These are phyloP conservation scores for Flaveria linearis DNA, from an alignment of 129 eudicot genomes.

Conservation along the genomic window DNA sequence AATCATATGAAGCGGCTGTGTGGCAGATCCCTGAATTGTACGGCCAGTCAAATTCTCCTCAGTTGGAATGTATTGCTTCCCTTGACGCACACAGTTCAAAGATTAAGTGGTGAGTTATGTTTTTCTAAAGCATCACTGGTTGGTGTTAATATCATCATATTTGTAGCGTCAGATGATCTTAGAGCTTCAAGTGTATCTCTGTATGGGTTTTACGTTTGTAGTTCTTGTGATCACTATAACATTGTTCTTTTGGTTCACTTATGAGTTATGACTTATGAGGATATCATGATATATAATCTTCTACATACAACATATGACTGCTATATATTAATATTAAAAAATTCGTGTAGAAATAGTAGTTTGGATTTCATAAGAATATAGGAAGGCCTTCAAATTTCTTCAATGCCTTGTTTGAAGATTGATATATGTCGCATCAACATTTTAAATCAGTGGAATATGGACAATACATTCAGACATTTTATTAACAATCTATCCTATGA, in stretches of 20 bases:
- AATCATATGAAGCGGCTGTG: constrained; percentile 87
- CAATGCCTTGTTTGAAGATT: not conserved
- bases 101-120: constrained; percentile 66
- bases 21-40: constrained; percentile 98
- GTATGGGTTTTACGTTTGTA: not conserved
- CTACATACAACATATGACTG: not conserved
- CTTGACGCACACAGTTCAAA: constrained; percentile 77
- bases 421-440: not conserved
- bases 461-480: not conserved
- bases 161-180: not conserved
- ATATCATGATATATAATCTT: constrained; percentile 19
- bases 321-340: not conserved
- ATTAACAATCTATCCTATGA: not conserved
- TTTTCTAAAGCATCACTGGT: constrained; percentile 7
- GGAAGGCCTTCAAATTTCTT: constrained; percentile 4
- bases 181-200: constrained; percentile 12
- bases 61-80: constrained; percentile 73
- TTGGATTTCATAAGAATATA: not conserved
- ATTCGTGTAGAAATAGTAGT: constrained; percentile 2
- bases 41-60: constrained; percentile 94
- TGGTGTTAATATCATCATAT: constrained; percentile 8
- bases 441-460: not conserved
- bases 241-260: constrained; percentile 9
- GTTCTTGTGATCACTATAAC: constrained; percentile 8
- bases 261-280: not conserved